Evolutionary conservation across 2,329 filamentous ascomycete species (phyloP), one percentile per base, ranked within the genome.

Genomic region (Golovinomyces cichoracearum): DNA sequence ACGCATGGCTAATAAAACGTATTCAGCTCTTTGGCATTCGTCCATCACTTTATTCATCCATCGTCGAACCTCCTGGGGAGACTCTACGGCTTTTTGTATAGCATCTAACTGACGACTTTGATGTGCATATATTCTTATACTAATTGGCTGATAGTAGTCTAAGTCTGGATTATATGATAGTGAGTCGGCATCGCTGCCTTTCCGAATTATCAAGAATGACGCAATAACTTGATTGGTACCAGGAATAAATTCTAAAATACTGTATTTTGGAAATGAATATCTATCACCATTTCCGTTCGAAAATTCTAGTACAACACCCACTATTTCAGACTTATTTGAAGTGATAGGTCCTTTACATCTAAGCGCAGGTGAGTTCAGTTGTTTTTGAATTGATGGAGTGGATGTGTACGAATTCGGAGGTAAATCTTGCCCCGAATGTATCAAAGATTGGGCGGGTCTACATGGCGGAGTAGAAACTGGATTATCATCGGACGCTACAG

Each of bases 81-180:
- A 72, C 19, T 74, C 74, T 26, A 80, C 74, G 1, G 78, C 72
- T 47, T 71, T 67, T 19, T 69, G 66, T 13, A 81, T 61, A 44
- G 74, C 69, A 52, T 80, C 76, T 4, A 80, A 64, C 52, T 76
- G 66, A 41, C 71, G 69, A 1, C 70, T 69, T 29, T 67, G 66
- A 10, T 65, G 64, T 0, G 73, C 67, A 50, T 68, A 69, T 22
- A 81, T 61, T 17, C 74, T 69, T 48, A 81, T 70, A 0, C 71
- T 79, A 25, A 86, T 70, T 1, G 82, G 81, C 55, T 86, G 79
- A 58, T 84, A 88, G 62, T 81, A 83, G 56, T 84, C 76, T 12
- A 78, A 63, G 7, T 67, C 64, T 0, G 72, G 73, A 52, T 79
- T 72, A n/a, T 72, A 73, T 49, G 71, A 69, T 50, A 76, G 74